Base-by-base conservation (phyloP, 1,139 yeast species). In the Eremothecium coryli region DNA sequence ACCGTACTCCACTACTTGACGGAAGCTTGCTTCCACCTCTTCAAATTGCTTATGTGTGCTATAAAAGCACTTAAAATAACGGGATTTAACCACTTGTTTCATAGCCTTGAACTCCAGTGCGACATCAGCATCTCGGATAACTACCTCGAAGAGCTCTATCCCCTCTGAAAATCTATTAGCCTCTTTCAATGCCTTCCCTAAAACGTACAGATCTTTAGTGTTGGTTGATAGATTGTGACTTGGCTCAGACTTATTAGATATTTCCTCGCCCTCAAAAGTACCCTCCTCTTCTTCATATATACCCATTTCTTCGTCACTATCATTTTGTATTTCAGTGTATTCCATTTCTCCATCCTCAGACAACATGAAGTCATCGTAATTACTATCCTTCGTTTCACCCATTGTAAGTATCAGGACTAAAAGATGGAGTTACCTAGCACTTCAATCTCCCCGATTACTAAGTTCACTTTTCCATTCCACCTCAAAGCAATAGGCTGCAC, bases 341-440 rank as follows among this genome's bases (percentile, higher is more conserved):
- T 44, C 52, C 24, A 38, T 38, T 6, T 45, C 55, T 6, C 54
- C 64, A 3, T 46, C 56, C 29, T 62, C 70, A 2, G 70, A 64
- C 45, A 55, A 60, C 44, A 66, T 59, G 32, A 60, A 60, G 4
- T 65, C 60, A 28, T 52, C 62, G 31, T 53, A 61, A 18, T 54
- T 54, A 11, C 44, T 52, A 12, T 26, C 42, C 28, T 11, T 15
- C 16, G n/a, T 25, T 20, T n/a, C n/a, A n/a, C n/a, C n/a, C n/a
- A n/a, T n/a, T n/a, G n/a, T n/a, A n/a, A n/a, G n/a, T n/a, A n/a
- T n/a, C n/a, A n/a, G n/a, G n/a, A n/a, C n/a, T n/a, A n/a, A n/a
- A n/a, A n/a, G n/a, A n/a, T n/a, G n/a, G n/a, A n/a, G n/a, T n/a
- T n/a, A n/a, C n/a, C n/a, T n/a, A n/a, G n/a, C n/a, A n/a, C n/a